Evolutionary conservation across 345 rosid genomes (phyloP).

Genomic region (Brassica incana): DNA sequence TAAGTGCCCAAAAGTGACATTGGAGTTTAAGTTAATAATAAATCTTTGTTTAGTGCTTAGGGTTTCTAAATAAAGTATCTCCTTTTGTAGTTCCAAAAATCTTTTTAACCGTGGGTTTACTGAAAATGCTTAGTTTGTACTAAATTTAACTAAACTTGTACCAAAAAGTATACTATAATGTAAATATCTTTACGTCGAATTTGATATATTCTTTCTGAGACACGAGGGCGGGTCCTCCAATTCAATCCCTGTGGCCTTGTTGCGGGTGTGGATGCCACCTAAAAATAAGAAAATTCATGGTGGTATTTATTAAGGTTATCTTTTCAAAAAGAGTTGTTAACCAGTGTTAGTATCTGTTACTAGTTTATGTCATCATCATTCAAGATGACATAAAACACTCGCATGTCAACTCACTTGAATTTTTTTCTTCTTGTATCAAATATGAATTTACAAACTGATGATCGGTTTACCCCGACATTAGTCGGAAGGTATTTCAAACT

Average conservation of each 20-base stretch:
- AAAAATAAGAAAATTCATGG: not conserved
- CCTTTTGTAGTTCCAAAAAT: conserved; percentile 28
- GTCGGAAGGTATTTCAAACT: too few relatives aligned
- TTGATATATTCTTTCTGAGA: conserved; percentile 32
- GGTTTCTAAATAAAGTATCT: conserved; percentile 33
- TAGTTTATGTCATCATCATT: not conserved
- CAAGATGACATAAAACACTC: not conserved
- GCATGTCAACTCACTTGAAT: not conserved
- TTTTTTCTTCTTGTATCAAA: not conserved
- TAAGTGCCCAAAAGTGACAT: conserved; percentile 40
- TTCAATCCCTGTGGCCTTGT: conserved; percentile 32
- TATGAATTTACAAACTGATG: not conserved
- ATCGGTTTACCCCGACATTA: too few relatives aligned
- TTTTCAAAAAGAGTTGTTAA: not conserved
- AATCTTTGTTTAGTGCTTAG: conserved; percentile 13
- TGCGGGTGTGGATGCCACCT: conserved; percentile 22
- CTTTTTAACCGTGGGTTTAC: conserved; percentile 23
- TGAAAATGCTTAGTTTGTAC: conserved; percentile 23
- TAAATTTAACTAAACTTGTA: not conserved
- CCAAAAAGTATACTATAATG: not conserved
- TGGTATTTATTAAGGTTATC: too few relatives aligned
- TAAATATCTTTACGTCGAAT: not conserved
- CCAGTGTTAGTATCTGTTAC: not conserved
- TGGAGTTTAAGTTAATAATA: conserved; percentile 16
- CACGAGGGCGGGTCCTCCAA: conserved; percentile 39